phyloP scores from a whole-genome alignment of 768 basidiomycete genomes.

The Scleroderma bovista region DNA sequence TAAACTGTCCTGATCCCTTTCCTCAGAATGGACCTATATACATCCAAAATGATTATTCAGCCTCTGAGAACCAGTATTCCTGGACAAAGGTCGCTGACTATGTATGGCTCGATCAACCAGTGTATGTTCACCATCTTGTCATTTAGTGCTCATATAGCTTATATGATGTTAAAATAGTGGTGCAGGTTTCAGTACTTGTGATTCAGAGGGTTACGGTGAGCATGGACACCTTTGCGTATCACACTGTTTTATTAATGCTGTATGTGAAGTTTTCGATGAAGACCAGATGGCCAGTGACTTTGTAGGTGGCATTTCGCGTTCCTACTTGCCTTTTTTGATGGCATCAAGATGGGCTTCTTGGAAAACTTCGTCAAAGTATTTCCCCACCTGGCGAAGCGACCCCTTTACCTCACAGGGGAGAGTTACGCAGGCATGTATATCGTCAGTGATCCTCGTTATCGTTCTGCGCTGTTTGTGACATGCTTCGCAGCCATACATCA shows the following conservation, averaged over 20 bases:
- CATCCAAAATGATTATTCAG: conserved; percentile 45
- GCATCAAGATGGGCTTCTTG: conserved; percentile 60
- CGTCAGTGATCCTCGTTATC: conserved; percentile 28
- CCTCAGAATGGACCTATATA: conserved; percentile 65
- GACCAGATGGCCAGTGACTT: conserved; percentile 57
- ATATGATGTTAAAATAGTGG: conserved; percentile 35
- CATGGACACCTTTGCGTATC: neutral
- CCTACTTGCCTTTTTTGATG: conserved; percentile 1
- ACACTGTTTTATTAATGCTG: neutral
- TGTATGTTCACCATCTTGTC: conserved; percentile 27
- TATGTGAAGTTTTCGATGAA: conserved; percentile 46
- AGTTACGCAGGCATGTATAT: conserved; percentile 75
- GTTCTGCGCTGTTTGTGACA: neutral
- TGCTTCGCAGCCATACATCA: conserved; percentile 58
- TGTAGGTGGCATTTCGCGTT: conserved; percentile 24
- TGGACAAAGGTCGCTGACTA: conserved; percentile 61
- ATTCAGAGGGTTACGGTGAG: conserved; percentile 55
- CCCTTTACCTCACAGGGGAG: conserved; percentile 66
- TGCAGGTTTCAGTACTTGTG: conserved; percentile 59
- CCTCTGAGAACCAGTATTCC: conserved; percentile 47
- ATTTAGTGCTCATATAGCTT: neutral
- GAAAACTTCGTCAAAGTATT: conserved; percentile 70
- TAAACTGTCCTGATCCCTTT: neutral
- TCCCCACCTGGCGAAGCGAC: conserved; percentile 59
- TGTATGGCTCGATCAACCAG: conserved; percentile 73